Evolutionary conservation across 352 stramenopile genomes (phyloP).

Genomic region (Phytophthora pistaciae): DNA sequence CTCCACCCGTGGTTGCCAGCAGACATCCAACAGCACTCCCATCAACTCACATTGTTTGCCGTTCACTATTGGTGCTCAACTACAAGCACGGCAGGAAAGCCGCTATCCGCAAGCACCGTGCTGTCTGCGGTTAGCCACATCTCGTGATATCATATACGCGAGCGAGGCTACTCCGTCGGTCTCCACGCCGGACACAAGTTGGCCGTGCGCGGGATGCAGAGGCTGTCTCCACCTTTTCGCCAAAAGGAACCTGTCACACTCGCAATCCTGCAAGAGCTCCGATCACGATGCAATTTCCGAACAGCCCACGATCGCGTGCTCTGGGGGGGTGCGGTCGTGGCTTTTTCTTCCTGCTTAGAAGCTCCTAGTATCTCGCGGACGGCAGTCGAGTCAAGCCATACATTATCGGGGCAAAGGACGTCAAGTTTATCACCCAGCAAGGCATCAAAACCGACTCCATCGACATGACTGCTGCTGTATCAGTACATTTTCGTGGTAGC

Average conservation of each 20-base stretch:
- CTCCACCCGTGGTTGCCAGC: not conserved
- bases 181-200: constrained; percentile 12
- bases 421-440: too few relatives aligned
- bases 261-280: not conserved
- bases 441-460: too few relatives aligned
- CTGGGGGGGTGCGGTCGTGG: constrained; percentile 27
- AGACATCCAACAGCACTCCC: not conserved
- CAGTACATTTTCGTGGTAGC: constrained; percentile 11
- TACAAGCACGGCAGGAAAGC: not conserved
- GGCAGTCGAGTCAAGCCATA: too few relatives aligned
- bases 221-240: constrained; percentile 3
- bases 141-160: too few relatives aligned
- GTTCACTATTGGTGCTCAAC: not conserved
- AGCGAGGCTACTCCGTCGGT: constrained; percentile 7
- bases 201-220: constrained; percentile 21
- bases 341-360: too few relatives aligned
- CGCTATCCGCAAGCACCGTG: not conserved
- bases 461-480: not conserved
- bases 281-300: constrained; percentile 4
- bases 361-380: too few relatives aligned
- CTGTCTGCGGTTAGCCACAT: too few relatives aligned
- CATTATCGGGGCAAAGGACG: too few relatives aligned
- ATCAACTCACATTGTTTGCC: constrained; percentile 1
- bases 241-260: constrained; percentile 11
- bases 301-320: constrained; percentile 19